Percentiles rank a stretch among this genome's conserved stretches.
phyloP scores from a whole-genome alignment of 805 yeast genomes.

The Cyberlindnera bimundalis region DNA sequence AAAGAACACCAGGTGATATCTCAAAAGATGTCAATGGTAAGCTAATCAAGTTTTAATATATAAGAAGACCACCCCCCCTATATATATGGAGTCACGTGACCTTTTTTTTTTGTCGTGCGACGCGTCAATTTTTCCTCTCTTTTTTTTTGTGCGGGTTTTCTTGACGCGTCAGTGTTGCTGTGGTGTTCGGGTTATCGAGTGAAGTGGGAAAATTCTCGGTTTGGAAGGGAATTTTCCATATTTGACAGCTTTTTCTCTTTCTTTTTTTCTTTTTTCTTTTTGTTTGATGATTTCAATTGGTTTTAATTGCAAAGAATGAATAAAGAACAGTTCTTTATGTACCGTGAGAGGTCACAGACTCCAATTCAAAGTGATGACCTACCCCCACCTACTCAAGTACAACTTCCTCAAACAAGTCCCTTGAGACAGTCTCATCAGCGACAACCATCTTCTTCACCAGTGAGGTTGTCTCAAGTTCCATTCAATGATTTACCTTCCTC shows the following conservation, averaged over 20 bases:
- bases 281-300: neutral
- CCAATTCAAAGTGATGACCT: neutral
- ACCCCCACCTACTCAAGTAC: neutral
- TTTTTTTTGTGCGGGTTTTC: too few species aligned
- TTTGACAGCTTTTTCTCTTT: too few species aligned
- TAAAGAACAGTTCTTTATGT: neutral
- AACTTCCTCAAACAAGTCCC: neutral
- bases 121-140: neutral
- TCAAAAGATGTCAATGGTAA: conserved; percentile 27
- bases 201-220: conserved; percentile 6
- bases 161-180: too few species aligned
- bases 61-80: too few species aligned
- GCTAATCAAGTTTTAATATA: conserved; percentile 25
- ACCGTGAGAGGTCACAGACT: conserved; percentile 1
- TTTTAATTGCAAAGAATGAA: too few species aligned
- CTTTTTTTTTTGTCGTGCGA: neutral
- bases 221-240: conserved; percentile 7
- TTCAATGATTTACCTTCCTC: conserved; percentile 4
- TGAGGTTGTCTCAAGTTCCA: neutral
- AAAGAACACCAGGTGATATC: conserved; percentile 35
- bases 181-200: conserved; percentile 6
- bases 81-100: too few species aligned
- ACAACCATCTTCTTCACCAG: neutral
- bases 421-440: neutral
- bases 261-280: neutral